Percentiles rank a stretch among this genome's conserved stretches.
Conservation (phyloP, 768 basidiomycete species). For the Dioszegia aurantiaca region DNA sequence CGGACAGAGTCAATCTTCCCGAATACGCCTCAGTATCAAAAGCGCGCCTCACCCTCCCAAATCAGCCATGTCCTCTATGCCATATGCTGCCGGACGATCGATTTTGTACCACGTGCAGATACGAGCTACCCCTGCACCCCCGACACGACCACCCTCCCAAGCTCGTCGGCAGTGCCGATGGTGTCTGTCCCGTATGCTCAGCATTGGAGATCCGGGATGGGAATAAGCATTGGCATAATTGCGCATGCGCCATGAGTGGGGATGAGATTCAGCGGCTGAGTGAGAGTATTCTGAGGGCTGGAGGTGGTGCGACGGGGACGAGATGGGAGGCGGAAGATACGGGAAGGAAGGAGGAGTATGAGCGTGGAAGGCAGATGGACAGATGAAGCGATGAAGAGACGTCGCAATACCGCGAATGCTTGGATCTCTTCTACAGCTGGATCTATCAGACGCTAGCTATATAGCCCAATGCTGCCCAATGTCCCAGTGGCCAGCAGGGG, state of each 20-base stretch:
- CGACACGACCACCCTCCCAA: slow-evolving; percentile 22
- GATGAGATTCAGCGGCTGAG: slow-evolving; percentile 13
- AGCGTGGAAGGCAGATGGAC: neutral
- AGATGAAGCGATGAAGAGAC: no score
- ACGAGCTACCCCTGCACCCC: slow-evolving; percentile 7
- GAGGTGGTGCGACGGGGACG: neutral
- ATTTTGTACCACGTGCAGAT: slow-evolving; percentile 14
- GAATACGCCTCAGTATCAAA: slow-evolving; percentile 14
- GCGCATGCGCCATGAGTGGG: slow-evolving; percentile 14
- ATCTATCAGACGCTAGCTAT: no score
- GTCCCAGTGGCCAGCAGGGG: no score
- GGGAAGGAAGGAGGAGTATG: slow-evolving; percentile 4
- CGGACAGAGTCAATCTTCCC: slow-evolving; percentile 18
- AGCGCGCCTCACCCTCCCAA: neutral
- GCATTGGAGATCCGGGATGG: slow-evolving; percentile 6
- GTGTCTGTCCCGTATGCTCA: slow-evolving; percentile 13
- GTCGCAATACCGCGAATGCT: no score
- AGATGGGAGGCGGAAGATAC: neutral
- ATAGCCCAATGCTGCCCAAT: no score
- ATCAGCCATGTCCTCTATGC: slow-evolving; percentile 22
- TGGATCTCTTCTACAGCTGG: no score
- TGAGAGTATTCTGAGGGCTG: neutral
- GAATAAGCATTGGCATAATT: slow-evolving; percentile 18
- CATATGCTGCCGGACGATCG: slow-evolving; percentile 13
- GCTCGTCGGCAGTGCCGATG: slow-evolving; percentile 16